These are phyloP conservation scores for Sarocladium kiliense DNA, from an alignment of 2,329 filamentous ascomycete species.

Conservation along the genomic window DNA sequence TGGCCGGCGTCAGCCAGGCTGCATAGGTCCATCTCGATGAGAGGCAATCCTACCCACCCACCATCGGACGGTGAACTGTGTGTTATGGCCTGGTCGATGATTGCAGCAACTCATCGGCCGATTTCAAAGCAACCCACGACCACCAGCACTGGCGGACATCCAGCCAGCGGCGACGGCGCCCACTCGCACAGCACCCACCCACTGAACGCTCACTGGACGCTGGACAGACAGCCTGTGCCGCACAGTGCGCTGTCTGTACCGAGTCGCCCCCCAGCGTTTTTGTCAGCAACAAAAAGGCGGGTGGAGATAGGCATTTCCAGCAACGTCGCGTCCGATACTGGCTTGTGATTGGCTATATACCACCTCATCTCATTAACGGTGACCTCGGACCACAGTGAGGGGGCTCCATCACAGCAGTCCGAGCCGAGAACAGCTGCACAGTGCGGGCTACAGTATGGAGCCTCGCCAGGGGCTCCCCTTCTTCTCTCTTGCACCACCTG, in stretches of 20 bases:
- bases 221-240: not conserved
- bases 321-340: not conserved
- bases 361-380: not conserved
- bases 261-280: not conserved
- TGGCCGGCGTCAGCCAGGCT: not conserved
- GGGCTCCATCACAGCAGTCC: not conserved
- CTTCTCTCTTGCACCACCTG: not conserved
- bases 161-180: too few species aligned
- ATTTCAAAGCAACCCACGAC: constrained; percentile 9
- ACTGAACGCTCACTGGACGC: not conserved
- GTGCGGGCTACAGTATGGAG: not conserved
- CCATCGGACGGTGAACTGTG: not conserved
- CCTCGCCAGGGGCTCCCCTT: not conserved
- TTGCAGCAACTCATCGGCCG: constrained; percentile 1
- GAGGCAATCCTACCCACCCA: not conserved
- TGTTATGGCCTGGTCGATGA: not conserved
- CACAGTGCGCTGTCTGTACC: not conserved
- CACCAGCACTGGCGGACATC: not conserved
- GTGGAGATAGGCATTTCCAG: not conserved
- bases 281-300: constrained; percentile 3
- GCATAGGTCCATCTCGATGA: not conserved
- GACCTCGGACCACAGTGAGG: not conserved
- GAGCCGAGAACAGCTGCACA: not conserved
- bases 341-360: not conserved
- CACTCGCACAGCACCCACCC: not conserved